A percentile compares a stretch with the other conserved stretches of the same genome.
Evolutionary conservation across 768 basidiomycete species (phyloP).

Genomic region (Suillus subaureus): DNA sequence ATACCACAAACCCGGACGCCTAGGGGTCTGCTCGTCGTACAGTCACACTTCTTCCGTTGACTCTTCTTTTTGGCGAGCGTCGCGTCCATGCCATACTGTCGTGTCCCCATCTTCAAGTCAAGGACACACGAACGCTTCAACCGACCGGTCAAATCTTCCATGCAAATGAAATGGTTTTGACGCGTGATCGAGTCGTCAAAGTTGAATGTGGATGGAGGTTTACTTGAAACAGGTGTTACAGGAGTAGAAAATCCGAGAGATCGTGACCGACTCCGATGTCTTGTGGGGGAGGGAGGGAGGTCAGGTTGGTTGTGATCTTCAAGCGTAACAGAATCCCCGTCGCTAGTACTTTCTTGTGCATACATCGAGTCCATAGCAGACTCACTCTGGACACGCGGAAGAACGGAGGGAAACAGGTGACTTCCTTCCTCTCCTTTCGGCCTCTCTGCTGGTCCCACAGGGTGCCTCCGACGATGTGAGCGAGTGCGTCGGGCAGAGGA

Average conservation of each 20-base stretch:
- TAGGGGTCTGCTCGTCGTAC: conserved; percentile 87
- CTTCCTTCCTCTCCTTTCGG: conserved; percentile 41
- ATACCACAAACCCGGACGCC: conserved; percentile 97
- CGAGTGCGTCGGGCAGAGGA: conserved; percentile 10
- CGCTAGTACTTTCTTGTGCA: conserved; percentile 42
- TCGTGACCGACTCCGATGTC: conserved; percentile 45
- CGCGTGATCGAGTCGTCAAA: conserved; percentile 61
- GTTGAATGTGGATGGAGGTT: conserved; percentile 39
- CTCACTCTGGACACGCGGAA: conserved; percentile 73
- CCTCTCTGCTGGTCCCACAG: conserved; percentile 37
- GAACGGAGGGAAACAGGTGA: conserved; percentile 29
- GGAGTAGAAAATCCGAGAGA: conserved; percentile 33
- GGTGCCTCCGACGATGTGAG: conserved; percentile 22
- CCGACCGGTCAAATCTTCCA: conserved; percentile 97
- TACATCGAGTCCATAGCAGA: conserved; percentile 41
- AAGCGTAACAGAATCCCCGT: conserved; percentile 41
- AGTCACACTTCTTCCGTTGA: conserved; percentile 97
- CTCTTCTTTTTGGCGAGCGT: conserved; percentile 93
- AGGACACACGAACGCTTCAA: conserved; percentile 92
- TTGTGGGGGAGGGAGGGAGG: conserved; percentile 33
- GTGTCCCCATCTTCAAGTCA: conserved; percentile 99
- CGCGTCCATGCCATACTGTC: conserved; percentile 98
- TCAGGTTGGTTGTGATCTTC: conserved; percentile 24
- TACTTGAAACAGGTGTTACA: conserved; percentile 27
- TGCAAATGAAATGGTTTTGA: conserved; percentile 97